Evolutionary conservation across 73 alveolate genomes (phyloP).

Genomic region (Paraurostyla sp.): DNA sequence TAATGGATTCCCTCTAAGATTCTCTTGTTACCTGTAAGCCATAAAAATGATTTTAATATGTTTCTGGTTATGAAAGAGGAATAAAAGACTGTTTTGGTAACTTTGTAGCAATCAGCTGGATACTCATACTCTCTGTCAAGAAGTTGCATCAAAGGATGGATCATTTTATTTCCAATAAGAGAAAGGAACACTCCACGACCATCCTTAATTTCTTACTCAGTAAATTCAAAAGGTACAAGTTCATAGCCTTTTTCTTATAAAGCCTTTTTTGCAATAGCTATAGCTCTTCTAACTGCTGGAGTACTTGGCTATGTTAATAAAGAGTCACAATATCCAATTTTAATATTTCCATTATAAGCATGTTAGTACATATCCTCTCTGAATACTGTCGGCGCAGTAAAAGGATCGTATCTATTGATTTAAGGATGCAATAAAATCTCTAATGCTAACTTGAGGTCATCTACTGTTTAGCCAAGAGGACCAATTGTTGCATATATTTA

Average conservation of each 20-base stretch:
- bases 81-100: no score
- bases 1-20: no score
- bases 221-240: constrained; percentile 26
- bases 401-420: constrained; percentile 1
- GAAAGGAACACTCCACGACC: background rate
- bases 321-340: constrained; percentile 36
- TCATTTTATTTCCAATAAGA: background rate
- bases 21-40: no score
- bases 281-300: constrained; percentile 13
- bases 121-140: background rate
- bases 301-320: background rate
- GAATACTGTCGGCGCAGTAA: background rate
- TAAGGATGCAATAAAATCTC: constrained; percentile 12
- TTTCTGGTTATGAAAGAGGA: no score
- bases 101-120: no score
- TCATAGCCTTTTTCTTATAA: constrained; percentile 42
- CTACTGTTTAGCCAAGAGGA: constrained; percentile 71
- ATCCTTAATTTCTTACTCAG: background rate
- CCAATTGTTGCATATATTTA: constrained; percentile 11
- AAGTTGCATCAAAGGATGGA: background rate
- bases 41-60: no score
- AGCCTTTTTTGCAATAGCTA: constrained; percentile 15
- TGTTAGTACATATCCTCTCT: background rate
- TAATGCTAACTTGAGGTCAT: constrained; percentile 60
- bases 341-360: background rate